A percentile compares a stretch with the other conserved stretches of the same genome.
Evolutionary conservation across 2,329 filamentous ascomycete genomes (phyloP).

Genomic region (Graphilbum ipis-grandicollis): DNA sequence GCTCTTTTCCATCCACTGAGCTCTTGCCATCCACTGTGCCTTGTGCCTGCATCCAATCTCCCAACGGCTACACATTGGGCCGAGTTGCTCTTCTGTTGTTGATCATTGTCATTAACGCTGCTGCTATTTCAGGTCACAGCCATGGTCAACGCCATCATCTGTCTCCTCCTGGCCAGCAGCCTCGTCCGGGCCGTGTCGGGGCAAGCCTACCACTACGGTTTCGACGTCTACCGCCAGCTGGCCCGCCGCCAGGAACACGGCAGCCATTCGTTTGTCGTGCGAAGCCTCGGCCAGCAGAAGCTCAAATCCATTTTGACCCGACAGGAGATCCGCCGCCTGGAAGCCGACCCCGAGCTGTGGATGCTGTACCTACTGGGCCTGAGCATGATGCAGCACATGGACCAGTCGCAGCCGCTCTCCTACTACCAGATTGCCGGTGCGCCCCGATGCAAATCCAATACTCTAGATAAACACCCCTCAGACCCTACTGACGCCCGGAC

Average conservation of each 20-base stretch:
- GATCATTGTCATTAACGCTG: no score
- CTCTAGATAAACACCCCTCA: background rate
- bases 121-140: no score
- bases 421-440: slow-evolving; percentile 66
- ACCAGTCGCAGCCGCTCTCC: slow-evolving; percentile 46
- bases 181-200: background rate
- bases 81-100: no score
- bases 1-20: no score
- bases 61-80: no score
- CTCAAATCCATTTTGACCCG: slow-evolving; percentile 27
- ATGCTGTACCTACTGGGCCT: slow-evolving; percentile 64
- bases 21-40: no score
- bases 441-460: no score
- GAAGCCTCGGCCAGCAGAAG: slow-evolving; percentile 16
- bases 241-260: slow-evolving; percentile 20
- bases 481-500: background rate
- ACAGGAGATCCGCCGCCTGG: slow-evolving; percentile 50
- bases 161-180: background rate
- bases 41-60: no score
- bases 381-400: slow-evolving; percentile 50
- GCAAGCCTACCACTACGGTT: slow-evolving; percentile 33
- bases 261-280: slow-evolving; percentile 23
- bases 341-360: slow-evolving; percentile 47
- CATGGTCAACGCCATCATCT: no score
- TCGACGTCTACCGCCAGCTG: slow-evolving; percentile 18